Evolutionary conservation across 2,329 filamentous ascomycete genomes (phyloP).

Genomic region (Zalaria obscura): DNA sequence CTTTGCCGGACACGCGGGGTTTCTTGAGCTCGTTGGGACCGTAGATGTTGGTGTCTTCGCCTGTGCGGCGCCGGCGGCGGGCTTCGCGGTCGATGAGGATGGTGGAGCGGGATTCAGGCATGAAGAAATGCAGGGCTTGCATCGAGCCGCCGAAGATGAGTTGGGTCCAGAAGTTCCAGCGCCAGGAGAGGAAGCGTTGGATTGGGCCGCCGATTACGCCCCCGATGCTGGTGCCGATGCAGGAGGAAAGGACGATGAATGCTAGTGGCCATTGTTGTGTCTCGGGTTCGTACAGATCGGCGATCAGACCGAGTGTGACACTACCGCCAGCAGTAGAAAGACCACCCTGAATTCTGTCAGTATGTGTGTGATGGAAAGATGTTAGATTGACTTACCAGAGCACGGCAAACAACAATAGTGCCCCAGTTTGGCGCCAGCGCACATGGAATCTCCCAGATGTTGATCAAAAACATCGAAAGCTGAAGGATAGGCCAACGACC

Average conservation of each 20-base stretch:
- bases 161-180: slow-evolving; percentile 75
- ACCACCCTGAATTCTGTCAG: slow-evolving; percentile 26
- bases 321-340: slow-evolving; percentile 43
- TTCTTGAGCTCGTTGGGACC: slow-evolving; percentile 55
- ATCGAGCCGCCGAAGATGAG: slow-evolving; percentile 62
- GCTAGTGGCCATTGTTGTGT: slow-evolving; percentile 45
- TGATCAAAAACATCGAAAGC: slow-evolving; percentile 58
- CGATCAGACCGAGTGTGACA: slow-evolving; percentile 50
- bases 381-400: slow-evolving; percentile 36
- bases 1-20: slow-evolving; percentile 20
- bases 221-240: slow-evolving; percentile 6
- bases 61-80: slow-evolving; percentile 43
- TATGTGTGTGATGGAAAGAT: neutral
- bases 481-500: slow-evolving; percentile 53
- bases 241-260: slow-evolving; percentile 20
- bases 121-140: slow-evolving; percentile 43
- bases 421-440: slow-evolving; percentile 28
- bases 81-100: slow-evolving; percentile 79
- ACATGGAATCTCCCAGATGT: slow-evolving; percentile 56
- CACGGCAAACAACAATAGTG: slow-evolving; percentile 28
- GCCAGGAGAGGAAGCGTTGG: slow-evolving; percentile 42
- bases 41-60: slow-evolving; percentile 43
- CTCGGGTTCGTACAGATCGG: slow-evolving; percentile 46
- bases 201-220: slow-evolving; percentile 6
- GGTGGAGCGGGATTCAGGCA: slow-evolving; percentile 65